These are phyloP conservation scores for Deinandra increscens DNA, from an alignment of 129 eudicot species.

Conservation along the genomic window DNA sequence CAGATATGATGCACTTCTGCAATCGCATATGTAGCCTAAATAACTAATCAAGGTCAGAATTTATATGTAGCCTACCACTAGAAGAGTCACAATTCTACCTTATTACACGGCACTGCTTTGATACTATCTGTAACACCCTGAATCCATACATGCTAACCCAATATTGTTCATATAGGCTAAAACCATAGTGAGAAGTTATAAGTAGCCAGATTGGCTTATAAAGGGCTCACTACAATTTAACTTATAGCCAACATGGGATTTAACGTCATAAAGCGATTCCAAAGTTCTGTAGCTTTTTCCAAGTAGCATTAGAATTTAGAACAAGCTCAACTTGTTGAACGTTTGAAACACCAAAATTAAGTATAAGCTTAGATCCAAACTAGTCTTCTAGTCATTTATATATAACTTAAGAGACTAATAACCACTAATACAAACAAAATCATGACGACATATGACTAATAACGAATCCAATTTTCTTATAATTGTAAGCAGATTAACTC, in stretches of 20 bases:
- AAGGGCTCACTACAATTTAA: no score
- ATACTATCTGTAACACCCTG: background rate
- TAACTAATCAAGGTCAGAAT: background rate
- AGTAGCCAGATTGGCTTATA: background rate
- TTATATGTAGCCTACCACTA: background rate
- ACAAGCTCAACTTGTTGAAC: conserved; percentile 13
- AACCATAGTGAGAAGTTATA: background rate
- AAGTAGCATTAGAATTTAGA: no score
- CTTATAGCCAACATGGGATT: background rate
- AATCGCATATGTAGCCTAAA: background rate
- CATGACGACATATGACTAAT: conserved; percentile 2
- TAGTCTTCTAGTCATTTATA: background rate
- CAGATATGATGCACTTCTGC: background rate
- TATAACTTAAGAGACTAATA: no score
- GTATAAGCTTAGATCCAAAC: conserved; percentile 18
- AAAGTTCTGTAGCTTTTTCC: background rate
- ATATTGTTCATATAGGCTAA: background rate
- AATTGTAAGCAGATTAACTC: conserved; percentile 28
- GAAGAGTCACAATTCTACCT: background rate
- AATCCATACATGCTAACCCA: background rate
- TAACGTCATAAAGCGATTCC: background rate
- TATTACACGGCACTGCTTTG: background rate
- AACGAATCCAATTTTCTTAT: background rate
- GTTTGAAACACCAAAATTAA: conserved; percentile 3
- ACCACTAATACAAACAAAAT: conserved; percentile 6